Evolutionary conservation across 805 yeast species (phyloP).

Genomic region (Ascoidea rubescens): DNA sequence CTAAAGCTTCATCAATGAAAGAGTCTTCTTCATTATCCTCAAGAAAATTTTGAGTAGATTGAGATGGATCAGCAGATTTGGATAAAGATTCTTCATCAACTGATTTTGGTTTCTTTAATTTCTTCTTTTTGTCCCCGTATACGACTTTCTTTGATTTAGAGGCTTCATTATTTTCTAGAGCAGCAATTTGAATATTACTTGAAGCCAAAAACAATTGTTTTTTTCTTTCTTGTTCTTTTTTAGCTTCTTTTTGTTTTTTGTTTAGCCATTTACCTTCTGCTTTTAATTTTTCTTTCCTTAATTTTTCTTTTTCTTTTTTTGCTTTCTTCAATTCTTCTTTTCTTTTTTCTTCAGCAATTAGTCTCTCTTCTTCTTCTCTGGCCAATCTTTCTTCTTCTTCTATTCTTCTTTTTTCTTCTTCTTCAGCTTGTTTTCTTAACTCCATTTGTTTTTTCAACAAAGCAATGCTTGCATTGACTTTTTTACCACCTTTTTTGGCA

Average conservation of each 20-base stretch:
- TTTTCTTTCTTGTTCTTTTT: conserved; percentile 75
- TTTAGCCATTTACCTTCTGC: conserved; percentile 93
- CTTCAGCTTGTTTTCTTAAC: conserved; percentile 76
- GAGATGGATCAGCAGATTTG: conserved; percentile 15
- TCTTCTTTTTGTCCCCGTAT: conserved; percentile 60
- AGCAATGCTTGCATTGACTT: conserved; percentile 82
- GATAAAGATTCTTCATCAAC: conserved; percentile 20
- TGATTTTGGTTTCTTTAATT: conserved; percentile 14
- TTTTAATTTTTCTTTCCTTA: conserved; percentile 79
- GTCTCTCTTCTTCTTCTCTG: conserved; percentile 35
- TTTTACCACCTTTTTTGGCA: conserved; percentile 49
- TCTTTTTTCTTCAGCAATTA: conserved; percentile 27
- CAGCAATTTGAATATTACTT: conserved; percentile 64
- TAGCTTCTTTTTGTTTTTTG: conserved; percentile 91
- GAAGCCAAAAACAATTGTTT: conserved; percentile 71
- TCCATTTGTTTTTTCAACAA: conserved; percentile 85
- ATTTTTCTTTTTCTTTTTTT: conserved; percentile 80
- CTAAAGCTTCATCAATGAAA: conserved; percentile 34
- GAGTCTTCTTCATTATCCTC: conserved; percentile 22
- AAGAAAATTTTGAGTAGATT: conserved; percentile 12
- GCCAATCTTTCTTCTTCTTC: conserved; percentile 56
- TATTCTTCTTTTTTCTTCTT: conserved; percentile 56
- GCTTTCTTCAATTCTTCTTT: conserved; percentile 43
- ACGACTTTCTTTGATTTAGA: conserved; percentile 31
- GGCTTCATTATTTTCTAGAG: conserved; percentile 28